Base-by-base conservation (phyloP, 208 protist species). In the Angomonas desouzai region DNA sequence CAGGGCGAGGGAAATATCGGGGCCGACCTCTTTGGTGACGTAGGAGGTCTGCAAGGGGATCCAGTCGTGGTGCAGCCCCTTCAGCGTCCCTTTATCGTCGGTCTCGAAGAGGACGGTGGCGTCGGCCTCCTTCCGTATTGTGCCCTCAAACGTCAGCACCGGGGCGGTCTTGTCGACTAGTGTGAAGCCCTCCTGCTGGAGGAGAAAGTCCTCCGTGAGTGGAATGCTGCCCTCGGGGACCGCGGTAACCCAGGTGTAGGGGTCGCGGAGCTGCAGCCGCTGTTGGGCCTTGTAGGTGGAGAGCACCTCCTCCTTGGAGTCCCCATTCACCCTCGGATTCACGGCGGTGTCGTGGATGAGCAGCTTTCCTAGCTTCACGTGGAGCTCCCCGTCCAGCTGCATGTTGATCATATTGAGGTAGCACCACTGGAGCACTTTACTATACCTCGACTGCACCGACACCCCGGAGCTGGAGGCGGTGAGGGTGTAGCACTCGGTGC, bases 341-440 rank as follows among this genome's bases (percentile, higher is more conserved):
- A 25, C 55, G 18, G 33, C 55, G 33, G 28, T 38, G 43, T 73
- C 66, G 16, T 83, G 55, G 16, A 96, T 64, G 27, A 96, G 66
- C 23, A 96, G 74, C 72, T 92, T 93, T 1, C 91, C 91, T 27
- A 96, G 56, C 27, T 76, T 79, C 4, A 93, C 57, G 55, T 64
- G 72, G 1, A 96, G 72, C 74, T 96, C 91, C 20, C 86, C 88
- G 68, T 96, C 91, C 83, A 96, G 92, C 62, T 87, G 83, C 36
- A 96, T 63, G 72, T 94, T 96, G 69, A 66, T 81, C 83, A 96
- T 90, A 74, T 96, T 96, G 34, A 96, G 70, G 57, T 86, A 73
- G 64, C 91, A 96, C 91, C 91, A 96, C 75, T 96, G 91, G 49
- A 96, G 77, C 36, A 92, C 91, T 62, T 94, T 94, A 75, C 86